phyloP scores from a whole-genome alignment of 176 grass and related monocot species.

The bread wheat (Triticum aestivum) region DNA sequence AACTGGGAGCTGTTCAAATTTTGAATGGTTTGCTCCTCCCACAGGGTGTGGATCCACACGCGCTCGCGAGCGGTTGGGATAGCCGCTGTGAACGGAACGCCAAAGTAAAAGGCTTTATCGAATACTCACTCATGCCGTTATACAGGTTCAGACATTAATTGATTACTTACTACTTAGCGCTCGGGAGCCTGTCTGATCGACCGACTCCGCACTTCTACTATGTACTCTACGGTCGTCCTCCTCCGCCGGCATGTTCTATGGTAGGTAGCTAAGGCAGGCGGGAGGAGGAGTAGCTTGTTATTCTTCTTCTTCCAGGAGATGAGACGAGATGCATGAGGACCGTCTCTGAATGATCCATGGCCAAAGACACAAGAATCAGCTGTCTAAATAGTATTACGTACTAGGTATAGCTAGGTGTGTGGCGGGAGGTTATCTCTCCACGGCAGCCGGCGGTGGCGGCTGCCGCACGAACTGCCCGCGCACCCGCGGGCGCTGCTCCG shows the following conservation, averaged over 20 bases:
- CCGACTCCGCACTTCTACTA: background rate
- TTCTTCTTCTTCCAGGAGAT: slow-evolving; percentile 8
- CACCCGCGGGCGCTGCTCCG: slow-evolving; percentile 72
- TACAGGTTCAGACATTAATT: background rate
- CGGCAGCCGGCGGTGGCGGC: background rate
- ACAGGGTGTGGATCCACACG: no score
- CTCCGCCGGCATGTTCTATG: background rate
- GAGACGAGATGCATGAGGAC: background rate
- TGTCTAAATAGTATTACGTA: slow-evolving; percentile 11
- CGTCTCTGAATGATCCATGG: slow-evolving; percentile 1
- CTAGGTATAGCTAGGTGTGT: background rate
- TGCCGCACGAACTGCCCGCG: slow-evolving; percentile 81
- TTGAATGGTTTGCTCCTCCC: no score
- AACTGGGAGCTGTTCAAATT: no score
- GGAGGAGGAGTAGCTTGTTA: background rate
- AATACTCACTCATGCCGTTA: background rate
- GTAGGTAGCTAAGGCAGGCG: background rate
- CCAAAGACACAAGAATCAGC: slow-evolving; percentile 20
- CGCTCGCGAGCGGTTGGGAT: no score
- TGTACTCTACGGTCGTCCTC: background rate
- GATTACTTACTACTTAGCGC: background rate
- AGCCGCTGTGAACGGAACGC: no score
- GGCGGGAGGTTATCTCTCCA: slow-evolving; percentile 56
- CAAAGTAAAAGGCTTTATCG: no score
- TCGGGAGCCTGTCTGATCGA: background rate